phyloP scores from a whole-genome alignment of 805 yeast genomes.

The Teunomyces lycoperdinae region DNA sequence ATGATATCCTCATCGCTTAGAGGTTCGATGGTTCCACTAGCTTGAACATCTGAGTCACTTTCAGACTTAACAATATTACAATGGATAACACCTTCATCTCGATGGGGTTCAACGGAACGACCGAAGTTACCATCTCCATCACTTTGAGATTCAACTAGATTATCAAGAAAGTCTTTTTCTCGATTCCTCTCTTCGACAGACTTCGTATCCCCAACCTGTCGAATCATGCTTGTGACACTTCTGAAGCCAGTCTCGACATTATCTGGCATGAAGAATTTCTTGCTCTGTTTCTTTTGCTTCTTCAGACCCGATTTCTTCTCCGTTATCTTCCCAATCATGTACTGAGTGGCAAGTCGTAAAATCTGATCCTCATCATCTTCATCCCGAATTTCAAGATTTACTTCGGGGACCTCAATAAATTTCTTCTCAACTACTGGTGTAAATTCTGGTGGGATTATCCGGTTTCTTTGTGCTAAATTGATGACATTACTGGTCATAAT shows the following conservation, averaged over 20 bases:
- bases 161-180: slow-evolving; percentile 12
- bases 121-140: not conserved
- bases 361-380: slow-evolving; percentile 67
- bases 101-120: not conserved
- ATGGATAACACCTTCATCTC: not conserved
- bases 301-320: slow-evolving; percentile 12
- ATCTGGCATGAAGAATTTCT: slow-evolving; percentile 72
- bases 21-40: not conserved
- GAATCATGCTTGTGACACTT: slow-evolving; percentile 48
- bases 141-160: slow-evolving; percentile 13
- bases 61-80: not conserved
- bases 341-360: slow-evolving; percentile 62
- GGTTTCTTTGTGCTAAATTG: slow-evolving; percentile 47
- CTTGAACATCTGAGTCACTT: not conserved
- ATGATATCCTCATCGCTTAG: too few relatives aligned
- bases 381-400: slow-evolving; percentile 53
- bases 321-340: slow-evolving; percentile 46
- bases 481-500: slow-evolving; percentile 50
- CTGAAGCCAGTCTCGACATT: slow-evolving; percentile 64
- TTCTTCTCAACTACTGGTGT: slow-evolving; percentile 57
- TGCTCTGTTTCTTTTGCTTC: slow-evolving; percentile 19
- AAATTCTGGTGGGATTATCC: slow-evolving; percentile 62
- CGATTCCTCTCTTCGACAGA: slow-evolving; percentile 2
- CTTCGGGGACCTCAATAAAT: slow-evolving; percentile 66
- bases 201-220: slow-evolving; percentile 7